A percentile compares a stretch with the other conserved stretches of the same genome.
Evolutionary conservation across 2,329 filamentous ascomycete genomes (phyloP).

Genomic region (Penicillium sp.): DNA sequence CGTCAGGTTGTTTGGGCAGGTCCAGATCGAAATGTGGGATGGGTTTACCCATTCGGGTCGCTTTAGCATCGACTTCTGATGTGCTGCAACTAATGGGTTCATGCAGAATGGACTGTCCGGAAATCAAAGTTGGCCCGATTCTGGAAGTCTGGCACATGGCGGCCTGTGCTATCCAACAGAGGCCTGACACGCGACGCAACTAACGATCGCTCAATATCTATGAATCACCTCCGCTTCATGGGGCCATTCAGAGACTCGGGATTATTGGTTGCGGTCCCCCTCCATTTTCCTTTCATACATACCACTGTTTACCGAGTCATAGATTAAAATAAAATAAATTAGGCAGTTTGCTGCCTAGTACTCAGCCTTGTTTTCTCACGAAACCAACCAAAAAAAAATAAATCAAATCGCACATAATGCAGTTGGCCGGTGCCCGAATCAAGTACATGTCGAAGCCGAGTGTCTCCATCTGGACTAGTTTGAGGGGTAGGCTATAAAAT

Average conservation of each 20-base stretch:
- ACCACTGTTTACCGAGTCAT: neutral
- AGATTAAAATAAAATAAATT: neutral
- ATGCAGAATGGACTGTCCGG: slow-evolving; percentile 23
- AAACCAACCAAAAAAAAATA: slow-evolving; percentile 2
- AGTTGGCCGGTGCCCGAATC: slow-evolving; percentile 21
- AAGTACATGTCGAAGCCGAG: slow-evolving; percentile 5
- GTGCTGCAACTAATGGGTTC: slow-evolving; percentile 18
- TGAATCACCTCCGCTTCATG: neutral
- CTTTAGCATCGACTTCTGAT: neutral
- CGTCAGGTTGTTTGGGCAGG: slow-evolving; percentile 4
- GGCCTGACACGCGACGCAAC: slow-evolving; percentile 13
- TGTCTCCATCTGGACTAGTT: slow-evolving; percentile 26
- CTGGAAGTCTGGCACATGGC: slow-evolving; percentile 27
- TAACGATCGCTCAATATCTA: neutral
- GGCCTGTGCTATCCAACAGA: slow-evolving; percentile 18
- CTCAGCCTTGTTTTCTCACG: neutral
- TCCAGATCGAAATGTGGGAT: slow-evolving; percentile 6
- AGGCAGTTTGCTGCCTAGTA: neutral
- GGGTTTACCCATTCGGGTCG: slow-evolving; percentile 4
- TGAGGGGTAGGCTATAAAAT: slow-evolving; percentile 22
- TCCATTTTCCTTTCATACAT: neutral
- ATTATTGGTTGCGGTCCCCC: neutral
- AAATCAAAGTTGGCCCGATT: slow-evolving; percentile 12
- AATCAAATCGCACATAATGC: slow-evolving; percentile 2
- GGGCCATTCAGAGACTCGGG: neutral